Base-by-base conservation (phyloP, 257 asterid species). In the Coffea eugenioides region DNA sequence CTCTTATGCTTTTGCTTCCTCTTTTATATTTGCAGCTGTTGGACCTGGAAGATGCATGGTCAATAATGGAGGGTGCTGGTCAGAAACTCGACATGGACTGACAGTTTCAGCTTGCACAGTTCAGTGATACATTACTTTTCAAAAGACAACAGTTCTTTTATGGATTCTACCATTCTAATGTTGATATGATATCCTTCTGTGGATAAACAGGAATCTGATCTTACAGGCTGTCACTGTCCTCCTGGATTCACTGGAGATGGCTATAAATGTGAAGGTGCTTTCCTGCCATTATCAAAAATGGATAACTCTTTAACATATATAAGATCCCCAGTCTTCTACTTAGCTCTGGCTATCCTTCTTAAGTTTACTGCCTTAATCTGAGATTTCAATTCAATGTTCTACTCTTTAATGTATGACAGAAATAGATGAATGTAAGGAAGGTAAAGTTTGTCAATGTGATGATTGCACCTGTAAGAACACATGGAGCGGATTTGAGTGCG, bases 31-130 rank as follows among this genome's bases (percentile, higher is more conserved):
- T 23, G 71, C 94, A 95, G 99, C 92, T 73, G 83, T 93, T 71
- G 99, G 99, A 76, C 93, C 97, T 6, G 98, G 99, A 85, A 90
- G 99, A 88, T 95, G 99, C 84, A 77, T 82, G 18, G 73, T 90
- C 34, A 84, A 93, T 81, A 83, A 92, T 23, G 99, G 99, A 69
- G 98, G 94, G 21, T 93, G 97, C 88, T 95, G 99, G 99, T 85
- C 94, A 7, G 92, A 86, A 23, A 77, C 87, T 69, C 87, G 36
- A 84, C 81, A 92, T 16, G 94, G 97, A 59, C 73, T 27, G 45
- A 87, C 70, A 81, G 88, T 87, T 73, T 95, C 99, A 31, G 97
- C 97, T 51, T 95, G 99, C 91, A 74, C 79, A 83, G 98, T 93
- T 86, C 77, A 83, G 91, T 89, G 75, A 80, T 34, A 3, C 77